Percentiles rank a stretch among this genome's conserved stretches.
Conservation (phyloP, 306 rosid species). For the Dalbergia cultrata region DNA sequence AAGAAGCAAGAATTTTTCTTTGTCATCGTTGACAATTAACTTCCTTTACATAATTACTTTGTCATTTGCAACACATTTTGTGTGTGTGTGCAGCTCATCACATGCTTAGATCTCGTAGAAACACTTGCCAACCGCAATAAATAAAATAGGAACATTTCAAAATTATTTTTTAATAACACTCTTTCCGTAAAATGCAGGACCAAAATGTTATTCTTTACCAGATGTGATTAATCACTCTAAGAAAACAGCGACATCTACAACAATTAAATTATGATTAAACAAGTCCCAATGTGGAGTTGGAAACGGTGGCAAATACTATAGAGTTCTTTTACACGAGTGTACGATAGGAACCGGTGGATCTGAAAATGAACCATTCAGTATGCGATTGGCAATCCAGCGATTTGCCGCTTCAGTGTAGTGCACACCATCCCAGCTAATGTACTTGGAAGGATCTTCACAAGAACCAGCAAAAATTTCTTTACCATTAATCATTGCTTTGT, state of each 20-base stretch:
- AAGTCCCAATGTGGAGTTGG: background rate
- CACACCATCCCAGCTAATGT: constrained; percentile 94
- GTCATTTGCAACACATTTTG: too few species aligned
- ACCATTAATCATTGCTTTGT: constrained; percentile 58
- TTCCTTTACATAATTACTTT: too few species aligned
- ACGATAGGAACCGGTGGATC: constrained; percentile 66
- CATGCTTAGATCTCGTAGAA: too few species aligned
- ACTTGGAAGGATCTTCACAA: constrained; percentile 72
- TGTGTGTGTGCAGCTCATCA: too few species aligned
- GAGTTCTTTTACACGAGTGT: constrained; percentile 55
- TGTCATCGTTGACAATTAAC: too few species aligned
- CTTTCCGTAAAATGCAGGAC: background rate
- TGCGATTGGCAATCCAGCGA: constrained; percentile 66
- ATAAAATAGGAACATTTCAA: too few species aligned
- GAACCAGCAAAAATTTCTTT: constrained; percentile 62
- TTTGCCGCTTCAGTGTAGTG: constrained; percentile 91
- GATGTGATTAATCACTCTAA: background rate
- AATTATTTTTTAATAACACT: too few species aligned
- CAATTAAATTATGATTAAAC: background rate
- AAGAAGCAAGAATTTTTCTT: too few species aligned
- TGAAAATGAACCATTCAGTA: constrained; percentile 68
- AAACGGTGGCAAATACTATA: background rate
- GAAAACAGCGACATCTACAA: background rate
- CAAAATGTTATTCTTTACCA: too few species aligned
- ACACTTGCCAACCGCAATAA: too few species aligned